Evolutionary conservation across 2,329 filamentous ascomycete species (phyloP).

Genomic region (Chrysoporthe austroafricana): DNA sequence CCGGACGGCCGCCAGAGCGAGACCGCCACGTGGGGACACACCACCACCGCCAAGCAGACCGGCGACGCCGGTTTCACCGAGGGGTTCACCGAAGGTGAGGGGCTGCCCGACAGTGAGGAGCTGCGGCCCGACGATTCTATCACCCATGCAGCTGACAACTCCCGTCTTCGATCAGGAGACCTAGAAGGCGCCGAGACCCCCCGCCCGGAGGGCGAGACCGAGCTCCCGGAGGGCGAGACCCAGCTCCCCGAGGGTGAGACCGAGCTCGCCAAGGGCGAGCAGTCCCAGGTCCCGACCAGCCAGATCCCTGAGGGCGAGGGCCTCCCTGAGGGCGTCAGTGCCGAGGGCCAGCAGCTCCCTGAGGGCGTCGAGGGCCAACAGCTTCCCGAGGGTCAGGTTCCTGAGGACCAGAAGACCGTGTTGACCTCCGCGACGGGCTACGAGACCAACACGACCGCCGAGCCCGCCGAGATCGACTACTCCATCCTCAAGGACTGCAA

Average conservation of each 20-base stretch:
- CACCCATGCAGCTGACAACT: conserved; percentile 29
- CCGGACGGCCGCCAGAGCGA: conserved; percentile 26
- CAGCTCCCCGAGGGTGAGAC: conserved; percentile 1
- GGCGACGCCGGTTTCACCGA: conserved; percentile 8
- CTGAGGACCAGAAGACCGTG: conserved; percentile 25
- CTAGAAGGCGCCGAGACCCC: background rate
- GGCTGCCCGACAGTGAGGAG: conserved; percentile 19
- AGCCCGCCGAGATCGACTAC: conserved; percentile 46
- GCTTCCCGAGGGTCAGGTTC: conserved; percentile 5
- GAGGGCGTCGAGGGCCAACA: conserved; percentile 23
- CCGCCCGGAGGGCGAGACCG: conserved; percentile 5
- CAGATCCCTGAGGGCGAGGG: conserved; percentile 21
- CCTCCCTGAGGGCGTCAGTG: conserved; percentile 15
- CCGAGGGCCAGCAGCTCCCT: conserved; percentile 2
- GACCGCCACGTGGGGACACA: conserved; percentile 22
- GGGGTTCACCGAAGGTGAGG: conserved; percentile 14
- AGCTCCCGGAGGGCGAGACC: background rate
- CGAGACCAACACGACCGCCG: conserved; percentile 33
- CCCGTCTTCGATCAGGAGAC: conserved; percentile 15
- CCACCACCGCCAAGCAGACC: conserved; percentile 13
- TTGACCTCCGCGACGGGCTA: conserved; percentile 25
- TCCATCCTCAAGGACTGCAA: conserved; percentile 56
- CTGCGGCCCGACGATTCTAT: conserved; percentile 27
- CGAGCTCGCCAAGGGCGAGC: conserved; percentile 10
- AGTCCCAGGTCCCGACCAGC: conserved; percentile 22